Evolutionary conservation across 257 asterid species (phyloP).

Genomic region (Solanum commersonii): DNA sequence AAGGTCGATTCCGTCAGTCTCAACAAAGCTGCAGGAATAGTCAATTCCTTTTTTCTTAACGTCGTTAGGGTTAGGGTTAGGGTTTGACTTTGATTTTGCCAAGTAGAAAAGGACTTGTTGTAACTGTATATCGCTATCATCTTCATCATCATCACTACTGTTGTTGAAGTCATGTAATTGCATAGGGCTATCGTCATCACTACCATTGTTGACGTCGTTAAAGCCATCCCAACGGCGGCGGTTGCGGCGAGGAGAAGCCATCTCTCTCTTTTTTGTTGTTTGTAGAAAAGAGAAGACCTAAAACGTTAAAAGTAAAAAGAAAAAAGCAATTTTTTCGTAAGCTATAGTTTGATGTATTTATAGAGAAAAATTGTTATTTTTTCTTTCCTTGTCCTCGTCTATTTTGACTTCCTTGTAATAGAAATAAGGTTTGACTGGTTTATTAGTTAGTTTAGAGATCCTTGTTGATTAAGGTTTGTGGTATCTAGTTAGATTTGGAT

Average conservation of each 20-base stretch:
- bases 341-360: not conserved
- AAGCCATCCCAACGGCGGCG: not conserved
- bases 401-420: not conserved
- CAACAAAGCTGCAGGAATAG: not conserved
- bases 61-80: not conserved
- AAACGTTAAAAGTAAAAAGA: too few relatives aligned
- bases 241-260: not conserved
- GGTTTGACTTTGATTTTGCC: not conserved
- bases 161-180: too few relatives aligned
- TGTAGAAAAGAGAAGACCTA: not conserved
- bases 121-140: not conserved
- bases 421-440: not conserved
- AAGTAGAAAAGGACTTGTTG: not conserved
- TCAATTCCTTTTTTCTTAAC: not conserved
- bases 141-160: not conserved
- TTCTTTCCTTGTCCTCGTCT: not conserved
- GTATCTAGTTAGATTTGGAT: too few relatives aligned
- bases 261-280: too few relatives aligned
- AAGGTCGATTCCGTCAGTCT: not conserved
- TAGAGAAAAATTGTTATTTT: too few relatives aligned
- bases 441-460: not conserved
- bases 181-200: too few relatives aligned
- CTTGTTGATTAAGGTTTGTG: not conserved
- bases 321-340: too few relatives aligned
- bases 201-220: not conserved